Percentiles rank a stretch among this genome's conserved stretches.
phyloP scores from a whole-genome alignment of 2,329 filamentous ascomycete species.

The Scytalidium sp. region DNA sequence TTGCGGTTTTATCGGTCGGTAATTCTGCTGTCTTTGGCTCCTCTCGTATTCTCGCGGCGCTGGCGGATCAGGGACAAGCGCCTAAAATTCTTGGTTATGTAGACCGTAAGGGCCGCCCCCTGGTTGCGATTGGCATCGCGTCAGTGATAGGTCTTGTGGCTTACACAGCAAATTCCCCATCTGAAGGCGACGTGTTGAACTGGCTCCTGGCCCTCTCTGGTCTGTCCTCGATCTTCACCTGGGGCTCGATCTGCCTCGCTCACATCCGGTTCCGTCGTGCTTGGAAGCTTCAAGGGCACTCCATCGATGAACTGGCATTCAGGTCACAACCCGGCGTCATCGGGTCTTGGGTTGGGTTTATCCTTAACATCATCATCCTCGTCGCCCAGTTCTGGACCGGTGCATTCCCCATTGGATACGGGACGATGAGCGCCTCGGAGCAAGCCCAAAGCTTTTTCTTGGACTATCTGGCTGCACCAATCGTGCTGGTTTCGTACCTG shows the following conservation, averaged over 20 bases:
- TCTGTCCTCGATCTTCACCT: slow-evolving; percentile 73
- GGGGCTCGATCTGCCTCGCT: slow-evolving; percentile 81
- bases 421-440: slow-evolving; percentile 36
- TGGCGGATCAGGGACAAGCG: slow-evolving; percentile 84
- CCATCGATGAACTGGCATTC: slow-evolving; percentile 78
- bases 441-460: slow-evolving; percentile 69
- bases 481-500: slow-evolving; percentile 66
- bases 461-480: slow-evolving; percentile 67
- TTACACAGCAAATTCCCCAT: slow-evolving; percentile 65
- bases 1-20: slow-evolving; percentile 85
- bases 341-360: slow-evolving; percentile 78
- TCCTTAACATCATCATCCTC: slow-evolving; percentile 73
- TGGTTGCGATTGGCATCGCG: slow-evolving; percentile 68
- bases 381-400: slow-evolving; percentile 87
- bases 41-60: slow-evolving; percentile 82
- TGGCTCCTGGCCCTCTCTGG: slow-evolving; percentile 79
- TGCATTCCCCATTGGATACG: slow-evolving; percentile 68
- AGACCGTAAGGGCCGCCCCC: slow-evolving; percentile 76
- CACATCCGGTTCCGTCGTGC: slow-evolving; percentile 88
- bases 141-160: slow-evolving; percentile 69
- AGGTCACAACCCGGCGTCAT: slow-evolving; percentile 71
- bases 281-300: slow-evolving; percentile 69
- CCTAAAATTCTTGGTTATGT: slow-evolving; percentile 76
- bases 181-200: slow-evolving; percentile 59
- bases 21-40: slow-evolving; percentile 92